Conservation (phyloP, 352 stramenopile genomes). For the Thalassiosira delicatula region DNA sequence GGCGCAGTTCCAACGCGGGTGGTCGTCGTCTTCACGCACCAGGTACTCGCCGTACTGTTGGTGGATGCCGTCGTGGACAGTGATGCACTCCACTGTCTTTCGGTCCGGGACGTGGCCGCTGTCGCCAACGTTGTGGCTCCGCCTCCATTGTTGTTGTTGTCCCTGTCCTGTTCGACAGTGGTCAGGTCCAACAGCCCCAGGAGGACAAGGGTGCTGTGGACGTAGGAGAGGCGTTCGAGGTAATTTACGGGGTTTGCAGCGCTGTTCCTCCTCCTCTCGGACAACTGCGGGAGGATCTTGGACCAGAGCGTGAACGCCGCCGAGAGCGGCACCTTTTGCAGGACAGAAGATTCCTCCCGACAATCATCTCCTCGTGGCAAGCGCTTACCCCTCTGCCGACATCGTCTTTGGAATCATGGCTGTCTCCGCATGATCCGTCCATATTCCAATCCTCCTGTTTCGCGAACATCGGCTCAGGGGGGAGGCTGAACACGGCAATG, state of each 20-base stretch:
- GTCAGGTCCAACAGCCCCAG: conserved; percentile 67
- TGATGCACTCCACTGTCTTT: conserved; percentile 64
- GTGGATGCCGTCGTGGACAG: conserved; percentile 67
- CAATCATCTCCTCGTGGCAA: background rate
- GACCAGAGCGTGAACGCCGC: conserved; percentile 62
- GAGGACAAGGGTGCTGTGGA: conserved; percentile 66
- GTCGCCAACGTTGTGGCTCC: conserved; percentile 27
- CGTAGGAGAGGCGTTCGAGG: conserved; percentile 62
- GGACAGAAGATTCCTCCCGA: conserved; percentile 11
- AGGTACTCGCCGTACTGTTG: conserved; percentile 74
- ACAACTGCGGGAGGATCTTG: conserved; percentile 46
- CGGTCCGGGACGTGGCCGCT: too few species aligned
- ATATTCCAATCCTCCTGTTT: background rate
- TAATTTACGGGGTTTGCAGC: too few species aligned
- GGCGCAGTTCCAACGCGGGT: conserved; percentile 55
- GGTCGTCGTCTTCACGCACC: conserved; percentile 42
- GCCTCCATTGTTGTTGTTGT: too few species aligned
- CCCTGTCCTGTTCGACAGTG: conserved; percentile 57
- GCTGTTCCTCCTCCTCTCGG: conserved; percentile 6
- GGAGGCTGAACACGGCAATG: conserved; percentile 66
- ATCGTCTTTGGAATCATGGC: conserved; percentile 13
- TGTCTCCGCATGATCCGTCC: conserved; percentile 8
- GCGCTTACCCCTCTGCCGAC: conserved; percentile 3
- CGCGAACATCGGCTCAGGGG: conserved; percentile 28
- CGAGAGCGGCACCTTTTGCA: conserved; percentile 57